Evolutionary conservation across 208 protist genomes (phyloP).

Genomic region (Sergeia podlipaevii): DNA sequence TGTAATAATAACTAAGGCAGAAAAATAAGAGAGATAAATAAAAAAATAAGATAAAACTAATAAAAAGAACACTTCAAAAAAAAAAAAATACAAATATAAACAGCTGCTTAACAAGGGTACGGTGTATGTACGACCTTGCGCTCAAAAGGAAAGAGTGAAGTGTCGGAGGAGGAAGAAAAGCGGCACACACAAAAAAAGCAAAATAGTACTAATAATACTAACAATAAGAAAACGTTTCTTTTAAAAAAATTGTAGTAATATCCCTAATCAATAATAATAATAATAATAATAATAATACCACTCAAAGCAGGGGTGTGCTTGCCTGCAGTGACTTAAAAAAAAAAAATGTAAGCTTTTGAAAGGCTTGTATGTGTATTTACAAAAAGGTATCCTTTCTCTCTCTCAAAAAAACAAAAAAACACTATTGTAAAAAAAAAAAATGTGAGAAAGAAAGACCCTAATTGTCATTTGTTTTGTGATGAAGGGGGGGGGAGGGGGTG

Average conservation of each 20-base stretch:
- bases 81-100: slow-evolving; percentile 16
- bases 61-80: not conserved
- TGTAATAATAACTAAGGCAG: not conserved
- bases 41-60: not conserved
- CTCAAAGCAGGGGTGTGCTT: slow-evolving; percentile 1
- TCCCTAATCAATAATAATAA: not conserved
- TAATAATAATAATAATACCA: slow-evolving; percentile 10
- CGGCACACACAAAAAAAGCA: slow-evolving; percentile 13
- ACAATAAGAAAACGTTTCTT: slow-evolving; percentile 1
- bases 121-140: not conserved
- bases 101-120: not conserved
- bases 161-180: slow-evolving; percentile 6
- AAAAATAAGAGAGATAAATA: slow-evolving; percentile 4
- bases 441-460: slow-evolving; percentile 7
- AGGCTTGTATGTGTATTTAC: not conserved
- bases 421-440: slow-evolving; percentile 7
- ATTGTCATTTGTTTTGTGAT: too few species aligned
- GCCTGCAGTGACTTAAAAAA: too few species aligned
- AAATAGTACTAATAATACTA: not conserved
- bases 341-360: not conserved
- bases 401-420: slow-evolving; percentile 9
- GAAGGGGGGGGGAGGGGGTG: too few species aligned
- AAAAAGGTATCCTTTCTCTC: too few species aligned
- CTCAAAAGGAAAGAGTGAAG: too few species aligned
- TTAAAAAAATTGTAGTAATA: not conserved